A percentile compares a stretch with the other conserved stretches of the same genome.
phyloP scores from a whole-genome alignment of 768 basidiomycete genomes.

The Termitomyces sp. region DNA sequence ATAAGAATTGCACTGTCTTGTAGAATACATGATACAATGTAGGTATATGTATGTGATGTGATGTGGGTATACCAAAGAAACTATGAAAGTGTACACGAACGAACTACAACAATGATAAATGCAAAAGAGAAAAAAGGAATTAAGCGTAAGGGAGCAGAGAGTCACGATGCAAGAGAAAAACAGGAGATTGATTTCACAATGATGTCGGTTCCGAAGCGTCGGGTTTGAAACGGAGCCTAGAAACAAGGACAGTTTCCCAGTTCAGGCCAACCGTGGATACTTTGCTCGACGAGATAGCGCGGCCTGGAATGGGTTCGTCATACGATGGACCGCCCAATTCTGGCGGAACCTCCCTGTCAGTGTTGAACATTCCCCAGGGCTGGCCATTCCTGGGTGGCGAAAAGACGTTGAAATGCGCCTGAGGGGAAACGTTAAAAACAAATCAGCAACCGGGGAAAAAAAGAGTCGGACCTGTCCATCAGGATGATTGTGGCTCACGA shows the following conservation, averaged over 20 bases:
- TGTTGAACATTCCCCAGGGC: slow-evolving; percentile 72
- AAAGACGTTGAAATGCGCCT: background rate
- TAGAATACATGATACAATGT: no score
- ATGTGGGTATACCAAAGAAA: background rate
- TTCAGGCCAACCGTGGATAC: slow-evolving; percentile 37
- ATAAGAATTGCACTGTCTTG: no score
- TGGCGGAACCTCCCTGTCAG: slow-evolving; percentile 39
- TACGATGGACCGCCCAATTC: slow-evolving; percentile 42
- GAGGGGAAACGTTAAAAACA: background rate
- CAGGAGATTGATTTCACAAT: slow-evolving; percentile 3
- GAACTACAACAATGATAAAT: no score
- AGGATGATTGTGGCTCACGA: slow-evolving; percentile 69
- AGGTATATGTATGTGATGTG: background rate
- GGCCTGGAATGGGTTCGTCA: slow-evolving; percentile 29
- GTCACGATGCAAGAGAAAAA: background rate
- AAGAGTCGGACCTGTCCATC: slow-evolving; percentile 40
- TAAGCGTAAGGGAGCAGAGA: background rate
- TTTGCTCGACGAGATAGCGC: slow-evolving; percentile 40
- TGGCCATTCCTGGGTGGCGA: slow-evolving; percentile 31
- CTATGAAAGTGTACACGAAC: background rate
- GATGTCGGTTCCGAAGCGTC: slow-evolving; percentile 56
- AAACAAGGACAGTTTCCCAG: slow-evolving; percentile 61
- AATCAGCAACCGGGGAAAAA: background rate
- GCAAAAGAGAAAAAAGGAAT: background rate
- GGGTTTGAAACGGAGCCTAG: slow-evolving; percentile 60